phyloP scores from a whole-genome alignment of 2,329 filamentous ascomycete genomes.

The Monilinia laxa region DNA sequence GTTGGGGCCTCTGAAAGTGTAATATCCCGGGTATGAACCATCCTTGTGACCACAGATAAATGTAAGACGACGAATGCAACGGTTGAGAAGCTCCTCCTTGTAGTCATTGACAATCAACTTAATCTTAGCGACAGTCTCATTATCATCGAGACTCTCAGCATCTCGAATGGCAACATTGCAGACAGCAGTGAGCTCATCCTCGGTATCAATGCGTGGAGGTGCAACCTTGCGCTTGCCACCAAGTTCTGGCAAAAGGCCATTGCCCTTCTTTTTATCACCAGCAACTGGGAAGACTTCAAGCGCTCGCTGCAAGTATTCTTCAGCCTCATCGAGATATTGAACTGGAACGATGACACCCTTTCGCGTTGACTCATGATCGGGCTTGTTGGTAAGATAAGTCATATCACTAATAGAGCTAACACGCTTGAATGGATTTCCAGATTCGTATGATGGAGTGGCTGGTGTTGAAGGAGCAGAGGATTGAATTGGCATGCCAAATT shows the following conservation, averaged over 20 bases:
- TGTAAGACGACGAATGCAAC: constrained; percentile 83
- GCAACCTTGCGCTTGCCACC: constrained; percentile 68
- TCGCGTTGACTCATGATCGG: constrained; percentile 73
- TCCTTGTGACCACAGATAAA: constrained; percentile 96
- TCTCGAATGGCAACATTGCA: constrained; percentile 91
- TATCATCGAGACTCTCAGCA: constrained; percentile 78
- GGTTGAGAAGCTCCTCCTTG: constrained; percentile 79
- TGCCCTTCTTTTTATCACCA: constrained; percentile 55
- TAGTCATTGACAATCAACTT: constrained; percentile 71
- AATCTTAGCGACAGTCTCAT: constrained; percentile 76
- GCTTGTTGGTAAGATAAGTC: constrained; percentile 77
- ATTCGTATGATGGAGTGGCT: constrained; percentile 65
- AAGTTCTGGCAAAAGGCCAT: constrained; percentile 68
- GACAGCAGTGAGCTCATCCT: constrained; percentile 84
- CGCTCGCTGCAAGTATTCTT: constrained; percentile 80
- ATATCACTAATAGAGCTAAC: constrained; percentile 96
- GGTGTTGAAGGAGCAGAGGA: constrained; percentile 82
- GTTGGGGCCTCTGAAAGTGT: constrained; percentile 90
- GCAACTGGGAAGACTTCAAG: constrained; percentile 74
- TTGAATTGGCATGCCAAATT: constrained; percentile 79
- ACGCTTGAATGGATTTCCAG: constrained; percentile 67
- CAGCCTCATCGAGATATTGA: constrained; percentile 89
- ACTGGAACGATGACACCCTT: constrained; percentile 95
- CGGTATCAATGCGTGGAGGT: constrained; percentile 53
- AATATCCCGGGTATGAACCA: constrained; percentile 94